Conservation (phyloP, 2,329 filamentous ascomycete species). For the Septoria linicola region DNA sequence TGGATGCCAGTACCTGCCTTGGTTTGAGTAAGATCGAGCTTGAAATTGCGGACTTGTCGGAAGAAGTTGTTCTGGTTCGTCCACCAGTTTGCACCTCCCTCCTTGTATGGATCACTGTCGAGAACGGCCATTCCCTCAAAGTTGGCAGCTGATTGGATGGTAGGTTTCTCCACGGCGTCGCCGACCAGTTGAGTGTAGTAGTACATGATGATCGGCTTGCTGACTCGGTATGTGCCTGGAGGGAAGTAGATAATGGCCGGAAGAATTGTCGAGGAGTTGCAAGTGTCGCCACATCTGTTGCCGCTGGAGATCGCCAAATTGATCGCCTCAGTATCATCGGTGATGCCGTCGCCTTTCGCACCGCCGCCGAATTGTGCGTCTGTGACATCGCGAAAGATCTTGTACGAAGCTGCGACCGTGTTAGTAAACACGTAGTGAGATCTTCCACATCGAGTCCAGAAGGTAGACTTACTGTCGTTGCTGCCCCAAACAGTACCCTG, state of each 20-base stretch:
- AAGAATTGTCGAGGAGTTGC: constrained; percentile 78
- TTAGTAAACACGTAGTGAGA: no score
- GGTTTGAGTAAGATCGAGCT: constrained; percentile 49
- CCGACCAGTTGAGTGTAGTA: constrained; percentile 95
- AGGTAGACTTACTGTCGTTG: no score
- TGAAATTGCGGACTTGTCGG: constrained; percentile 55
- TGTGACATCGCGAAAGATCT: constrained; percentile 55
- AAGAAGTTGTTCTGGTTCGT: constrained; percentile 58
- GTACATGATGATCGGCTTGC: constrained; percentile 73
- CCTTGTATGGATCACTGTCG: constrained; percentile 79
- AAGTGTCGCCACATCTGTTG: constrained; percentile 82
- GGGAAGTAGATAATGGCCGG: constrained; percentile 93
- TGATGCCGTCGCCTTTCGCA: constrained; percentile 58
- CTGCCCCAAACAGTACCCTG: constrained; percentile 69
- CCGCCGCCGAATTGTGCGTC: constrained; percentile 42
- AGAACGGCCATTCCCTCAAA: constrained; percentile 88
- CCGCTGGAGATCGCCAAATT: constrained; percentile 80
- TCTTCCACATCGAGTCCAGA: no score
- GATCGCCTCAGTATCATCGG: constrained; percentile 87
- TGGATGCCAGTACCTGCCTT: constrained; percentile 46
- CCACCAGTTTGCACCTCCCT: constrained; percentile 52
- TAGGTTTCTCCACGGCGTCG: constrained; percentile 69
- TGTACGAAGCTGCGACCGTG: constrained; percentile 57
- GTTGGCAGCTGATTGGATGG: constrained; percentile 51
- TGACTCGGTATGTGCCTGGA: constrained; percentile 79